phyloP scores from a whole-genome alignment of 2,329 filamentous ascomycete genomes.

The Stagonosporopsis rhizophila region DNA sequence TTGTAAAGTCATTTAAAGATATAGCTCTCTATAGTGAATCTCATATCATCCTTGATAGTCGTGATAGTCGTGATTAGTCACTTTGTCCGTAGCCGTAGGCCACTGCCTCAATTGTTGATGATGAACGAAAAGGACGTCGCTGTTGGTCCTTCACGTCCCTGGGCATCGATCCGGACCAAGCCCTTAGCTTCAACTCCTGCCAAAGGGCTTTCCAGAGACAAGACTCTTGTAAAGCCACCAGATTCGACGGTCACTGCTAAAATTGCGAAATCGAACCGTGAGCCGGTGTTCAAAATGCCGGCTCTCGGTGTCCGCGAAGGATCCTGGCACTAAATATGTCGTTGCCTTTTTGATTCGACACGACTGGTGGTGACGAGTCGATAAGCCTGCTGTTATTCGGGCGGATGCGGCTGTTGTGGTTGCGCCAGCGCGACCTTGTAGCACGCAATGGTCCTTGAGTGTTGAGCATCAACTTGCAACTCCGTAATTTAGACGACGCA shows the following conservation, averaged over 20 bases:
- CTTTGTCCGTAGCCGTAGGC: neutral
- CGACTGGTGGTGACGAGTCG: neutral
- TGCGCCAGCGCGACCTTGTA: constrained; percentile 12
- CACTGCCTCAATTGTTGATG: neutral
- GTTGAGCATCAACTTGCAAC: neutral
- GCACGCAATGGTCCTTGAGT: constrained; percentile 11
- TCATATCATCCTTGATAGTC: neutral
- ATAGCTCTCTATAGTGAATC: neutral
- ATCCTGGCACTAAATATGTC: neutral
- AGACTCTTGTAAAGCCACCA: neutral
- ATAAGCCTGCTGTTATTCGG: neutral
- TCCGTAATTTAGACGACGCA: neutral
- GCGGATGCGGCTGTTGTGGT: constrained; percentile 3
- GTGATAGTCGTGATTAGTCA: no score
- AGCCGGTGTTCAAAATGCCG: neutral
- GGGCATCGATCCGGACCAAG: neutral
- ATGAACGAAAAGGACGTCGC: neutral
- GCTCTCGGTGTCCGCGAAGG: neutral
- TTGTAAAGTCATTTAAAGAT: neutral
- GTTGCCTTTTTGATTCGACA: neutral
- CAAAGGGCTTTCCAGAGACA: neutral
- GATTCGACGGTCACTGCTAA: constrained; percentile 1
- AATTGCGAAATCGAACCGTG: constrained; percentile 9
- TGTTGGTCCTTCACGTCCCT: neutral
- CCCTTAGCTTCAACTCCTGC: neutral